These are phyloP conservation scores for Phaeodactylum tricornutum DNA, from an alignment of 108 stramenopile genomes.

Conservation along the genomic window DNA sequence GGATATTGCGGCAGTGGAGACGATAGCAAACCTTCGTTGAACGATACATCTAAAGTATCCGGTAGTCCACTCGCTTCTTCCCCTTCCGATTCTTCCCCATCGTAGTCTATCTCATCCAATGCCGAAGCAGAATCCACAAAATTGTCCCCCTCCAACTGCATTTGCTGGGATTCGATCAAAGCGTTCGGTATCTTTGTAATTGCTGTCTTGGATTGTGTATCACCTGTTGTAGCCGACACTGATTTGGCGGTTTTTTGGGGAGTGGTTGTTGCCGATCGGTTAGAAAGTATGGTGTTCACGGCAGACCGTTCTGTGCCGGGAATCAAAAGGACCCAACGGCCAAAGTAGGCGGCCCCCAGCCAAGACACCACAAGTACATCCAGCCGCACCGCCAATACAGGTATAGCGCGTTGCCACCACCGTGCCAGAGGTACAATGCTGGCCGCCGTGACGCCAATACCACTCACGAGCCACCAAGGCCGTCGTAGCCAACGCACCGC, in stretches of 20 bases:
- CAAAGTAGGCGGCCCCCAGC: conserved; percentile 17
- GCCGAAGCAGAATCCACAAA: no score
- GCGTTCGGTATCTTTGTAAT: no score
- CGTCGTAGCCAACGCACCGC: not conserved
- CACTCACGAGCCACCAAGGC: not conserved
- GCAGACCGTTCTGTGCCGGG: no score
- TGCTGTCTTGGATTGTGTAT: no score
- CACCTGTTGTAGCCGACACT: no score
- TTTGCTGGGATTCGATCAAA: no score
- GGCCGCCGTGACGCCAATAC: conserved; percentile 1
- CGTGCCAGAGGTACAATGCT: not conserved
- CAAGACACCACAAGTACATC: conserved; percentile 24
- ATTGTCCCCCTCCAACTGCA: no score
- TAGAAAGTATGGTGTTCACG: no score
- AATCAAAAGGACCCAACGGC: no score
- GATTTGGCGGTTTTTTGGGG: no score
- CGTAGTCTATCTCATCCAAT: no score
- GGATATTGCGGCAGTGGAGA: conserved; percentile 70
- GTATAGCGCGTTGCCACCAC: not conserved
- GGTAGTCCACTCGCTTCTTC: conserved; percentile 6
- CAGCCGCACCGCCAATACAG: conserved; percentile 15
- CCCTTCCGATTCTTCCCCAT: conserved; percentile 25
- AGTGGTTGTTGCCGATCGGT: no score
- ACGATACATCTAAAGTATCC: not conserved
- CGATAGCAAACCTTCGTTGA: conserved; percentile 22